Evolutionary conservation across 192 early-diverging fungal genomes (phyloP), one percentile per base, ranked within the genome.

Genomic region (Umbelopsis isabellina): DNA sequence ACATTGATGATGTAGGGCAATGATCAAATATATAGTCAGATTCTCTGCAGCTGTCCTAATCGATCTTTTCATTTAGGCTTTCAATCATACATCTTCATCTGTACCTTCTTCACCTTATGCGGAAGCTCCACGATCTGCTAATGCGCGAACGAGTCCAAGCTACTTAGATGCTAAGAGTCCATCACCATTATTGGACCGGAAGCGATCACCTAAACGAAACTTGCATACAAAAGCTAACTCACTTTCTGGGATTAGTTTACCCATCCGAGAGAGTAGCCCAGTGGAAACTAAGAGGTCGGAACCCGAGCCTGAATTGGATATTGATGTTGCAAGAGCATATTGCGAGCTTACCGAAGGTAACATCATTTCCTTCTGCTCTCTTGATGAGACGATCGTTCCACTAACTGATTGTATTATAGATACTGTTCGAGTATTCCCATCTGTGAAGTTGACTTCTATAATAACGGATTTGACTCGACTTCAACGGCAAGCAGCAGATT

Each of bases 401-500:
- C 49, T 53, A 5, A 41, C 37, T 41, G 6, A 41, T 10, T 41
- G 0, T 41, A 6, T 9, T 9, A 41, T 45, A 84, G 86, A 86
- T 70, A 81, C 79, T 5, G 58, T 88, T 20, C 80, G 83, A 13
- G 76, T 77, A 9, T 86, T 79, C 68, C 82, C 83, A 10, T 77
- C 73, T 35, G 76, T 77, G 4, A 80, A 88, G 65, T 75, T 88
- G 50, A 76, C 80, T 51, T 74, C 83, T 6, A 80, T 88, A 25
- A 74, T 83, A n/a, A 73, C 70, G 0, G 78, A 82, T 46, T 48
- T 88, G 33, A 76, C 78, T 15, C 69, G 81, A 45, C 65, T 85
- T 15, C 80, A 82, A 18, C 79, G 80, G 27, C 86, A 88, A 61
- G 79, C 86, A 1, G 80, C 80, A 16, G 84, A 86, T 18, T 79